Conservation (phyloP, 805 yeast species). For the Sungouiella thailandica region DNA sequence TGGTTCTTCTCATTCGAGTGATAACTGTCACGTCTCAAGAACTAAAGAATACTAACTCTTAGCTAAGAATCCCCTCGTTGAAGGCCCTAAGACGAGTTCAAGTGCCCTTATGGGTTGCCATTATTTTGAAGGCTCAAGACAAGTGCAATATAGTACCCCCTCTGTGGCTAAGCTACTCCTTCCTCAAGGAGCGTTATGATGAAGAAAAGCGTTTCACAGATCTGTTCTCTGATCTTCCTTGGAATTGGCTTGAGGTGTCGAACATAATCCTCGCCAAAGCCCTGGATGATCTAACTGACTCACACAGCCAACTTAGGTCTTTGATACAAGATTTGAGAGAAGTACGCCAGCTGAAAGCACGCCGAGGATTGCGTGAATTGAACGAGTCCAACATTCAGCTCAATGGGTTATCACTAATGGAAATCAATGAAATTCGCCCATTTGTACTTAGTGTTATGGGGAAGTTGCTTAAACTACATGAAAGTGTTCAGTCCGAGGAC, state of each 20-base stretch:
- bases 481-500: conserved; percentile 22
- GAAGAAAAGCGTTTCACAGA: conserved; percentile 57
- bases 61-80: too few species aligned
- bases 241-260: conserved; percentile 83
- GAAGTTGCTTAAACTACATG: conserved; percentile 56
- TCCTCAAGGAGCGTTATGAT: conserved; percentile 54
- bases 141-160: conserved; percentile 87
- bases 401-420: conserved; percentile 77
- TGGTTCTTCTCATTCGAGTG: too few species aligned
- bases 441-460: conserved; percentile 79
- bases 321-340: conserved; percentile 81
- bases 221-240: conserved; percentile 69
- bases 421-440: conserved; percentile 84
- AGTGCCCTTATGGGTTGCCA: conserved; percentile 86
- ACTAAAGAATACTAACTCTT: too few species aligned
- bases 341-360: conserved; percentile 71
- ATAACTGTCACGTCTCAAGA: too few species aligned
- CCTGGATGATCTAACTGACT: conserved; percentile 71
- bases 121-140: conserved; percentile 75
- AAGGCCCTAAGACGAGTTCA: conserved; percentile 62
- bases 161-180: conserved; percentile 62
- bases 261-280: conserved; percentile 67
- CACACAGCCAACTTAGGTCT: conserved; percentile 65
- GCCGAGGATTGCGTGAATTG: conserved; percentile 71
- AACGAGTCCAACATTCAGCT: conserved; percentile 80